phyloP scores from a whole-genome alignment of 1,284 basidiomycete species.

The Apiotrichum brassicae region DNA sequence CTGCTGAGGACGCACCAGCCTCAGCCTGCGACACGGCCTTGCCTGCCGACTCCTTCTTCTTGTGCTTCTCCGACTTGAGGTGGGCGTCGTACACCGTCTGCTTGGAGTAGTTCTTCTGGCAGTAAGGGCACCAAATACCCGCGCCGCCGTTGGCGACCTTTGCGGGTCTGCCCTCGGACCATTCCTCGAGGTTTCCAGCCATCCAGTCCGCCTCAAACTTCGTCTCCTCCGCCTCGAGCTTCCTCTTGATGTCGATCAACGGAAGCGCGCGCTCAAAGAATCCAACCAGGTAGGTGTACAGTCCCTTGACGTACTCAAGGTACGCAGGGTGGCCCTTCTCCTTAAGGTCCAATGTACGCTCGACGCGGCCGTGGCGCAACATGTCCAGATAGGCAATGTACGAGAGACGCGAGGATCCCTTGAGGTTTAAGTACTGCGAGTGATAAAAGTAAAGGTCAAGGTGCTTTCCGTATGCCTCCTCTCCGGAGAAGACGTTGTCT shows the following conservation, averaged over 20 bases:
- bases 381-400: constrained; percentile 90
- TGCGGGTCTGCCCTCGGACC: constrained; percentile 56
- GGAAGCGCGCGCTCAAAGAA: constrained; percentile 85
- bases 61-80: constrained; percentile 86
- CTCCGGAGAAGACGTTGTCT: constrained; percentile 85
- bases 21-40: constrained; percentile 32
- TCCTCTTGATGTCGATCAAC: constrained; percentile 68
- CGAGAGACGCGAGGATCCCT: constrained; percentile 67
- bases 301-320: constrained; percentile 72
- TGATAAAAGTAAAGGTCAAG: constrained; percentile 88
- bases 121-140: constrained; percentile 93
- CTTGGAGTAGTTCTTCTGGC: constrained; percentile 89
- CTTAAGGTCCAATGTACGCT: constrained; percentile 64
- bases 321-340: constrained; percentile 69
- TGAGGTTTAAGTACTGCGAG: constrained; percentile 82
- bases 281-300: constrained; percentile 77
- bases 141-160: constrained; percentile 14
- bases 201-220: constrained; percentile 80
- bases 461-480: constrained; percentile 91
- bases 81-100: constrained; percentile 98
- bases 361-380: constrained; percentile 50
- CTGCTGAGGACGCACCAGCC: constrained; percentile 6
- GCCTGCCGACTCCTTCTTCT: constrained; percentile 63
- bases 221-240: constrained; percentile 58
- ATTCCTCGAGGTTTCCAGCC: constrained; percentile 63